These are phyloP conservation scores for Globisporangium uncinulatum DNA, from an alignment of 352 stramenopile genomes.

Conservation along the genomic window DNA sequence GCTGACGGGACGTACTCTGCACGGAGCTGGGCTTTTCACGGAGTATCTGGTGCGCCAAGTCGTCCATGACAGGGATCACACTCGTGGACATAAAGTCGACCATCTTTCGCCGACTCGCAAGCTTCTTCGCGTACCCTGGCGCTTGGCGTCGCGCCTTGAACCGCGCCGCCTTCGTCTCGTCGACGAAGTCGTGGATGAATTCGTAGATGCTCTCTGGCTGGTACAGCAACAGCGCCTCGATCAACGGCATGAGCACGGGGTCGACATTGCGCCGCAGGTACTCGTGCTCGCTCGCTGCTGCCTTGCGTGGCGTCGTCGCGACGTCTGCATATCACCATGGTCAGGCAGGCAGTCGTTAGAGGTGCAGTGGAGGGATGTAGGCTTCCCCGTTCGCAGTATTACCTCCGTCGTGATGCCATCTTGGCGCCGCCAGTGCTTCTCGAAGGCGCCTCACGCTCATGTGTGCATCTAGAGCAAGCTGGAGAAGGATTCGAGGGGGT, in stretches of 20 bases:
- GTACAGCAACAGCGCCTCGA: conserved; percentile 73
- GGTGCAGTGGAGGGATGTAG: background rate
- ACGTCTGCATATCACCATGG: background rate
- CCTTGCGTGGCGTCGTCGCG: conserved; percentile 9
- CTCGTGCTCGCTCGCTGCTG: conserved; percentile 64
- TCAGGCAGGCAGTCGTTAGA: background rate
- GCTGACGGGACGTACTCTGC: conserved; percentile 23
- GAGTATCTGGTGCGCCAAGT: conserved; percentile 74
- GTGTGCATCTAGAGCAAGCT: background rate
- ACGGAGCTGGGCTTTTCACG: conserved; percentile 64
- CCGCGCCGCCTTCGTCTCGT: conserved; percentile 40
- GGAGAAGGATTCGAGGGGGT: background rate
- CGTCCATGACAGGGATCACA: conserved; percentile 82
- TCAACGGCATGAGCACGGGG: conserved; percentile 77
- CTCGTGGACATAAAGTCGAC: conserved; percentile 82
- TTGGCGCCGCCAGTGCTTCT: conserved; percentile 20
- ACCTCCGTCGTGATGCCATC: conserved; percentile 6
- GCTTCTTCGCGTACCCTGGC: conserved; percentile 59
- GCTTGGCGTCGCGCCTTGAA: conserved; percentile 20
- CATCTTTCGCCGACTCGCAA: conserved; percentile 70
- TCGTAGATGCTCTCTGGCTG: conserved; percentile 77
- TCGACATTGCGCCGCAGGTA: conserved; percentile 75
- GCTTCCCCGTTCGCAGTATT: background rate
- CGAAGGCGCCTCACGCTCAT: conserved; percentile 34
- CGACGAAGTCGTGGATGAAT: conserved; percentile 77